Evolutionary conservation across 2,329 filamentous ascomycete genomes (phyloP), one percentile per base, ranked within the genome.

Genomic region (Camillea tinctor): DNA sequence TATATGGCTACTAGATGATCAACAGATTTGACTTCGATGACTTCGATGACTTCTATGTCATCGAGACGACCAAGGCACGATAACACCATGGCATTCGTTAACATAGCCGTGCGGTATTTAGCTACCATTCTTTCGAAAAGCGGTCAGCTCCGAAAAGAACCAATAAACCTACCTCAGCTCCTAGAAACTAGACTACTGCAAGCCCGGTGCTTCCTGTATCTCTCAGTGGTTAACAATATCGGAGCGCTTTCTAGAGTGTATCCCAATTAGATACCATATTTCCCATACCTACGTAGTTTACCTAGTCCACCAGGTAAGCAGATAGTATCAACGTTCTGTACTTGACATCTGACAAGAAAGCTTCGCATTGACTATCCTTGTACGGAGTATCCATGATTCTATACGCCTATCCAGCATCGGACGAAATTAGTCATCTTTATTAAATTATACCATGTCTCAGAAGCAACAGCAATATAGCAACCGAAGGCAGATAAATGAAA

Each of bases 221-320:
- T 15, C 36, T 44, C 36, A 44, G 36, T 44, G 36, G 36, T 11
- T 15, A 44, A 17, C 36, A 44, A 44, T 44, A 44, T 44, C 36
- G 36, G 36, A 44, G 36, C 36, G n/a, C 15, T 6, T 44, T n/a
- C 36, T n/a, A 7, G 36, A 44, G 36, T 17, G n/a, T 44, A n/a
- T 5, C 17, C 36, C 36, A 44, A 44, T 44, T 15, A 44, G 36
- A 44, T 11, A n/a, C 5, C 36, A 24, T 54, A 7, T 13, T 26
- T 20, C 55, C 63, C n/a, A 44, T 44, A 17, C 36, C 36, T 17
- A 44, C 36, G n/a, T n/a, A n/a, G n/a, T n/a, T n/a, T n/a, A 44
- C 5, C 5, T 44, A 44, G 13, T n/a, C 56, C 36, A 26, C 66
- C 17, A 57, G 64, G 36, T 62, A 67, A 17, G 59, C 44, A 4